These are phyloP conservation scores for Hypoxylon sp. DNA, from an alignment of 2,329 filamentous ascomycete species.

Conservation along the genomic window DNA sequence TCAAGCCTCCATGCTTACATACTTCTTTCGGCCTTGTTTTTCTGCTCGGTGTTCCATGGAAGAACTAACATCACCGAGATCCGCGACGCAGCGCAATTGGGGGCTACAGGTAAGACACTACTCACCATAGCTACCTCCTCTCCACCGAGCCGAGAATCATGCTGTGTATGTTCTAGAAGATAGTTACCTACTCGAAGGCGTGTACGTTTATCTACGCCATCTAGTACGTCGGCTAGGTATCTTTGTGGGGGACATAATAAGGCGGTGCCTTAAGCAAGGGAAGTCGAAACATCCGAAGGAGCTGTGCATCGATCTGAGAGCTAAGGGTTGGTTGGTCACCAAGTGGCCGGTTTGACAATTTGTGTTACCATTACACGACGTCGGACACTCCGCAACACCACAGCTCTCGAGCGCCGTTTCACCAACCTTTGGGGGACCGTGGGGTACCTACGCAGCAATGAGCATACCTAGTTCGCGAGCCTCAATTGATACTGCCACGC, in stretches of 20 bases:
- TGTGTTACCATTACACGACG: slow-evolving; percentile 33
- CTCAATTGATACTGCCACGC: slow-evolving; percentile 32
- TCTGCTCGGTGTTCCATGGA: slow-evolving; percentile 19
- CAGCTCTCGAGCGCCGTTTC: slow-evolving; percentile 20
- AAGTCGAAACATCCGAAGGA: slow-evolving; percentile 21
- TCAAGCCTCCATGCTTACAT: slow-evolving; percentile 17
- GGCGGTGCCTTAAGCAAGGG: background rate
- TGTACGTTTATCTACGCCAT: background rate
- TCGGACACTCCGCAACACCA: slow-evolving; percentile 38
- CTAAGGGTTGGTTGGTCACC: slow-evolving; percentile 13
- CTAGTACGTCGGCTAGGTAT: background rate
- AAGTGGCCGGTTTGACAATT: slow-evolving; percentile 19
- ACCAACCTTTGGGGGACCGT: slow-evolving; percentile 27
- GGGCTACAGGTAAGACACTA: slow-evolving; percentile 2
- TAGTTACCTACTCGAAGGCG: background rate
- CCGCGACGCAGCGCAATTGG: slow-evolving; percentile 8
- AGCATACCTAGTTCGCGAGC: slow-evolving; percentile 21
- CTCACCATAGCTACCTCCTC: slow-evolving; percentile 10
- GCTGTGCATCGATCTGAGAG: slow-evolving; percentile 1
- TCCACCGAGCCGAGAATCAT: slow-evolving; percentile 3
- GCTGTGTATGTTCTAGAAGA: slow-evolving; percentile 8
- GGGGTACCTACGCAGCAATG: slow-evolving; percentile 14
- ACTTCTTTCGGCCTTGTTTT: background rate
- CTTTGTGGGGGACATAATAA: background rate
- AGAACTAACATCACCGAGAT: slow-evolving; percentile 12